Evolutionary conservation across 257 asterid species (phyloP).

Genomic region (Petunia secreta): DNA sequence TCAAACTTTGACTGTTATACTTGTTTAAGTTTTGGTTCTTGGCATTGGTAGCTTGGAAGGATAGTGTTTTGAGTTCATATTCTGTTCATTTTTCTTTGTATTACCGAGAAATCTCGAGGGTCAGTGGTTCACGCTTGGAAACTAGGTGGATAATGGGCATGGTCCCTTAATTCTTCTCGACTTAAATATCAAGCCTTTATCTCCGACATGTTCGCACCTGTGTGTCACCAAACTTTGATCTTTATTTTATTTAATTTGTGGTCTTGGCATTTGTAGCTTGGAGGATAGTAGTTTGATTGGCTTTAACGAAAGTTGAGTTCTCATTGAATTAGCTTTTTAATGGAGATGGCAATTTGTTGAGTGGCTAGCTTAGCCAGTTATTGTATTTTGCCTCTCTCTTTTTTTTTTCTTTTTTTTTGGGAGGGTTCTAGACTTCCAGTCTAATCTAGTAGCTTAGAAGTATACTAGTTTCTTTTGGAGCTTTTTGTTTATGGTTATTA

Average conservation of each 20-base stretch:
- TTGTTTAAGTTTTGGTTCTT: neutral
- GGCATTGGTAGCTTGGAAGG: neutral
- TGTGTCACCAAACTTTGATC: neutral
- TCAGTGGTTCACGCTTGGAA: too few species aligned
- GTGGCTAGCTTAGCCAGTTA: neutral
- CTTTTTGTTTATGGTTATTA: neutral
- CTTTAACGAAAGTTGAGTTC: neutral
- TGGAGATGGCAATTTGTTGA: neutral
- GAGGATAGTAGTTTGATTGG: neutral
- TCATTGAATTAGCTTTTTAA: neutral
- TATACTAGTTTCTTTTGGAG: neutral
- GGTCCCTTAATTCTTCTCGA: too few species aligned
- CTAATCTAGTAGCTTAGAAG: neutral
- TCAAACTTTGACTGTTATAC: too few species aligned
- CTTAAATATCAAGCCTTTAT: too few species aligned
- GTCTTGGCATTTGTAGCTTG: neutral
- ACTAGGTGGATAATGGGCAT: too few species aligned
- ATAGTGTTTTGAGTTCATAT: neutral
- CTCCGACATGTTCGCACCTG: too few species aligned
- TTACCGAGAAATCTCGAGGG: too few species aligned
- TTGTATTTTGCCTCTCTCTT: neutral
- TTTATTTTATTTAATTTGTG: constrained; percentile 34
- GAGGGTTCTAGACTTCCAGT: neutral
- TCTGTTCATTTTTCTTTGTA: too few species aligned
- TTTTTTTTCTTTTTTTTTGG: too few species aligned